Percentiles rank a stretch among this genome's conserved stretches.
Conservation (phyloP, 345 rosid genomes). For the Lepidium didymum region DNA sequence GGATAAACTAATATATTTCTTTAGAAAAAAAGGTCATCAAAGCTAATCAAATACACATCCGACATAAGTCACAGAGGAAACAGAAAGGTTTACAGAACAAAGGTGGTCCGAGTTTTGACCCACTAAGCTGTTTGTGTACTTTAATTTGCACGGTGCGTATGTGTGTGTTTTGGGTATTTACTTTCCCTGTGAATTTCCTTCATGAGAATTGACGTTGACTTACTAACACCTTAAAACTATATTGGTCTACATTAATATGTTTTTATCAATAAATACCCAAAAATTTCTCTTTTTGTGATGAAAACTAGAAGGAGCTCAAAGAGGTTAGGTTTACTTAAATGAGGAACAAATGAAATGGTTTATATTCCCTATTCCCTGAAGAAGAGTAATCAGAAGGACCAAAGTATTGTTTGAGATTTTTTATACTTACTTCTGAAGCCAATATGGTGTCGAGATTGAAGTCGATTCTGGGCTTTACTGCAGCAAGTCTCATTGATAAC, state of each 20-base stretch:
- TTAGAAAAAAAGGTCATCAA: not conserved
- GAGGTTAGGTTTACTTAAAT: slow-evolving; percentile 8
- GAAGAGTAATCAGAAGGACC: not conserved
- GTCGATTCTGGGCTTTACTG: slow-evolving; percentile 75
- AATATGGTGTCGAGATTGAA: slow-evolving; percentile 62
- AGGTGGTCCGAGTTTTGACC: slow-evolving; percentile 32
- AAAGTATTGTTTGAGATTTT: not conserved
- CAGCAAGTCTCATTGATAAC: slow-evolving; percentile 94
- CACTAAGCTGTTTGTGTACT: slow-evolving; percentile 23
- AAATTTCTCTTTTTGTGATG: slow-evolving; percentile 1
- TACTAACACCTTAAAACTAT: slow-evolving; percentile 7
- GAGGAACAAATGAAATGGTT: not conserved
- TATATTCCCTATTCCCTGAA: not conserved
- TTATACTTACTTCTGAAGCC: slow-evolving; percentile 71
- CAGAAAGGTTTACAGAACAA: slow-evolving; percentile 26
- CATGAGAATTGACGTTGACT: slow-evolving; percentile 18
- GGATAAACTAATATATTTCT: not conserved
- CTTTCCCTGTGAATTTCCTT: not conserved
- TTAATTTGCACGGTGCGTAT: slow-evolving; percentile 7
- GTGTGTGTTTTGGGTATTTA: slow-evolving; percentile 13
- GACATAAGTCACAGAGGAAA: slow-evolving; percentile 27
- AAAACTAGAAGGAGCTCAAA: slow-evolving; percentile 7
- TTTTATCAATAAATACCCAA: slow-evolving; percentile 10
- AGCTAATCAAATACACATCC: slow-evolving; percentile 23
- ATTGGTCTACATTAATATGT: slow-evolving; percentile 23